These are phyloP conservation scores for Graphium sp. DNA, from an alignment of 2,329 filamentous ascomycete species.

Conservation along the genomic window DNA sequence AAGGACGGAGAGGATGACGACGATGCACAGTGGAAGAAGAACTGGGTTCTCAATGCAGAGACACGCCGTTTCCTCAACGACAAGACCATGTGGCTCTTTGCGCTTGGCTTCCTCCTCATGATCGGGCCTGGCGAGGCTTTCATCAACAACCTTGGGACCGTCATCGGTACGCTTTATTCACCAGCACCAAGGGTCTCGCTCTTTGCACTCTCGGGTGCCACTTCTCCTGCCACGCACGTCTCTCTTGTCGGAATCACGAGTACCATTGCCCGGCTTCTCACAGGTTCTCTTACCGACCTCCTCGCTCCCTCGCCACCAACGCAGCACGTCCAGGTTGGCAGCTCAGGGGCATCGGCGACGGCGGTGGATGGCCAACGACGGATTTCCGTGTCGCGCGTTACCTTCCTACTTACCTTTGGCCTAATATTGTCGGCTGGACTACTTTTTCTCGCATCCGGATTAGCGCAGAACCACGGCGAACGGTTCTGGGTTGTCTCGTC, in stretches of 20 bases:
- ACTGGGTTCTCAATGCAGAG: slow-evolving; percentile 81
- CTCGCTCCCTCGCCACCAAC: slow-evolving; percentile 54
- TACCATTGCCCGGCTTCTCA: slow-evolving; percentile 77
- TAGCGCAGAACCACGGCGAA: slow-evolving; percentile 54
- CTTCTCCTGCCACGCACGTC: slow-evolving; percentile 71
- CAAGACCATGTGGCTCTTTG: slow-evolving; percentile 90
- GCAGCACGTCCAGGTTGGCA: slow-evolving; percentile 32
- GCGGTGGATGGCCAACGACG: slow-evolving; percentile 12
- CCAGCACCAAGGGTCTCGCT: too few species aligned
- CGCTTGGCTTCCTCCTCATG: slow-evolving; percentile 79
- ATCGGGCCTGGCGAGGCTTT: slow-evolving; percentile 94
- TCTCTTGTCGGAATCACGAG: slow-evolving; percentile 83
- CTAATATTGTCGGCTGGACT: slow-evolving; percentile 61
- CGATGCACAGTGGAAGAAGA: slow-evolving; percentile 55
- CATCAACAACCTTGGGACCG: slow-evolving; percentile 90
- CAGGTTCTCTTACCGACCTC: slow-evolving; percentile 75
- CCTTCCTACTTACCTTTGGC: slow-evolving; percentile 63
- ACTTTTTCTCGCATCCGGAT: slow-evolving; percentile 59
- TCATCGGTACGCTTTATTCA: slow-evolving; percentile 71
- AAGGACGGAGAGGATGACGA: slow-evolving; percentile 23
- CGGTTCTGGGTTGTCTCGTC: slow-evolving; percentile 78
- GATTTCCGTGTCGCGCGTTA: slow-evolving; percentile 58
- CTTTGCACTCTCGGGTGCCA: slow-evolving; percentile 11
- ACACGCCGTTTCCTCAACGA: slow-evolving; percentile 74
- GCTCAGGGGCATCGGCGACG: slow-evolving; percentile 3